Percentiles rank a stretch among this genome's conserved stretches.
These are phyloP conservation scores for Penicillium griseofulvum DNA, from an alignment of 2,329 filamentous ascomycete genomes.

Conservation along the genomic window DNA sequence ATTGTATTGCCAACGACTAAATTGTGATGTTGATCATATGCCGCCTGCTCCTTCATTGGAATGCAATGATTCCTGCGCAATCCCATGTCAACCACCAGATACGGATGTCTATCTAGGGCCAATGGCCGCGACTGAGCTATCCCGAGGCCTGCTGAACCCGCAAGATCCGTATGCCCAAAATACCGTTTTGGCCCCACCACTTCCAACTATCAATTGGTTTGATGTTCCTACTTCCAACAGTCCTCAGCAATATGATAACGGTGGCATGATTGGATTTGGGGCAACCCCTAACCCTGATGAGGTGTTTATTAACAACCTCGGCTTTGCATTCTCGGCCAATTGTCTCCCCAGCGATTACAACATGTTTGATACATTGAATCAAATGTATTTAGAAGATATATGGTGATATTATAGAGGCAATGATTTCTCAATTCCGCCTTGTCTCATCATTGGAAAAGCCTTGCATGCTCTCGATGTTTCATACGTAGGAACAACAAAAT, in stretches of 20 bases:
- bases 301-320: constrained; percentile 19
- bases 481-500: background rate
- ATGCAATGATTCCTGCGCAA: background rate
- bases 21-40: constrained; percentile 14
- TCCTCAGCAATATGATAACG: background rate
- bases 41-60: constrained; percentile 1
- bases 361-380: constrained; percentile 24
- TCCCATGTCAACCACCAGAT: background rate
- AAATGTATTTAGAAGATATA: constrained; percentile 23
- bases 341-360: constrained; percentile 23
- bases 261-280: background rate
- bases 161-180: background rate
- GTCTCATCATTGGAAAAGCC: background rate
- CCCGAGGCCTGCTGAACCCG: background rate
- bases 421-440: background rate
- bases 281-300: constrained; percentile 9
- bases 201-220: background rate
- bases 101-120: background rate
- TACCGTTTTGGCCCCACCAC: background rate
- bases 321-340: constrained; percentile 21
- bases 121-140: background rate
- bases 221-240: background rate
- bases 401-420: constrained; percentile 12
- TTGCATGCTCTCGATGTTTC: background rate
- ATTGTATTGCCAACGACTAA: constrained; percentile 14